These are phyloP conservation scores for Sordaria brevicollis DNA, from an alignment of 495 filamentous ascomycete genomes.

Conservation along the genomic window DNA sequence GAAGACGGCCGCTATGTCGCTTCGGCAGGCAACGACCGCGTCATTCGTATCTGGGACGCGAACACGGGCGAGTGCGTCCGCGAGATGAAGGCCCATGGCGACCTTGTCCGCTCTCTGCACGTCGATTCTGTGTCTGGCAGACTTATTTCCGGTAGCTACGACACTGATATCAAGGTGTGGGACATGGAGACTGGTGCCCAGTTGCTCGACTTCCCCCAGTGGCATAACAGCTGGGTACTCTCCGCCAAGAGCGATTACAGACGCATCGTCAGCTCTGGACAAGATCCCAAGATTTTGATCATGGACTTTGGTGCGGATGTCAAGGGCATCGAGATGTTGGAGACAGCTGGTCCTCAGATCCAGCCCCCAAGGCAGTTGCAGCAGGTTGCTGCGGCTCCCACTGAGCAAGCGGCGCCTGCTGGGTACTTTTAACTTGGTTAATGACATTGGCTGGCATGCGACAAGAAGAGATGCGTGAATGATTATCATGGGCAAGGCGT, in stretches of 20 bases:
- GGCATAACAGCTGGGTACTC: constrained; percentile 93
- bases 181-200: constrained; percentile 65
- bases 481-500: not conserved
- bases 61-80: constrained; percentile 75
- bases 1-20: constrained; percentile 83
- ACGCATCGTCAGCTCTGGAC: constrained; percentile 83
- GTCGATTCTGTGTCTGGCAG: constrained; percentile 74
- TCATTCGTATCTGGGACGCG: constrained; percentile 90
- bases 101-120: constrained; percentile 78
- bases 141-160: constrained; percentile 85
- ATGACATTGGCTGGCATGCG: not conserved
- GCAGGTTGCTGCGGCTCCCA: not conserved
- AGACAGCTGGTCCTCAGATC: constrained; percentile 14
- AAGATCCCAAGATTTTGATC: constrained; percentile 84
- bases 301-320: constrained; percentile 71
- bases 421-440: not conserved
- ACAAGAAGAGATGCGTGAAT: not conserved
- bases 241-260: constrained; percentile 92
- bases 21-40: constrained; percentile 85
- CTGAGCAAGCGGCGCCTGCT: not conserved
- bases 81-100: constrained; percentile 65
- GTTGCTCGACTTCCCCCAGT: constrained; percentile 69
- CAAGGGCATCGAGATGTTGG: constrained; percentile 41
- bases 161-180: constrained; percentile 86
- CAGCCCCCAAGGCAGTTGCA: not conserved